These are phyloP conservation scores for Neoboletus brunneissimus DNA, from an alignment of 768 basidiomycete species.

Conservation along the genomic window DNA sequence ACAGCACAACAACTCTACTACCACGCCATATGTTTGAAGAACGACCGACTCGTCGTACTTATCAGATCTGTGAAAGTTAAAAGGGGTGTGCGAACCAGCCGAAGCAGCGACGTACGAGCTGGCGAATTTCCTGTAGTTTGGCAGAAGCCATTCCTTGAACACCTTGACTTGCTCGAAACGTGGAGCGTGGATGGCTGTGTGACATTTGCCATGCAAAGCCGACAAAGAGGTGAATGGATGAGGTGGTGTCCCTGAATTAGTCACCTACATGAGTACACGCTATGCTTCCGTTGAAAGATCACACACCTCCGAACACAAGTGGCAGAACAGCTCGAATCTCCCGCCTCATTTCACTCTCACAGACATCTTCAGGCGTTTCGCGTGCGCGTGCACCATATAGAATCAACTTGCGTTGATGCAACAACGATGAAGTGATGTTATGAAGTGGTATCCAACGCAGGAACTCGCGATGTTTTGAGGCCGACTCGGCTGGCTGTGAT, in stretches of 20 bases:
- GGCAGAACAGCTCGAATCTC: conserved; percentile 66
- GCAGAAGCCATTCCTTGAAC: conserved; percentile 73
- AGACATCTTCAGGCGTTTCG: conserved; percentile 66
- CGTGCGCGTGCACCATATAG: conserved; percentile 68
- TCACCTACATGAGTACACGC: conserved; percentile 6
- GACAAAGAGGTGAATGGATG: conserved; percentile 35
- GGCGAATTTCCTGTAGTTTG: conserved; percentile 56
- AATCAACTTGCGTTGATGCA: conserved; percentile 65
- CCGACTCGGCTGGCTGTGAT: conserved; percentile 7
- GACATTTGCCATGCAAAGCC: conserved; percentile 43
- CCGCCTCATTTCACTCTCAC: conserved; percentile 67
- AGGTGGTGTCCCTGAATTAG: conserved; percentile 32
- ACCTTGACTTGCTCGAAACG: conserved; percentile 74
- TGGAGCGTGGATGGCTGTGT: conserved; percentile 48
- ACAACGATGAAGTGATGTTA: conserved; percentile 53
- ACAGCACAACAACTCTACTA: conserved; percentile 57
- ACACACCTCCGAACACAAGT: conserved; percentile 63
- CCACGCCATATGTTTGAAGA: conserved; percentile 54
- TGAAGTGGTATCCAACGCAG: conserved; percentile 72
- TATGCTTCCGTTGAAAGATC: neutral
- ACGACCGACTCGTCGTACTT: conserved; percentile 35
- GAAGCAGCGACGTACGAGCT: conserved; percentile 38
- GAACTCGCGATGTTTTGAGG: conserved; percentile 67
- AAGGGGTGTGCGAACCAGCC: neutral
- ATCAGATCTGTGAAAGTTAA: conserved; percentile 24